These are phyloP conservation scores for Phytophthora capsici DNA, from an alignment of 352 stramenopile genomes.

Conservation along the genomic window DNA sequence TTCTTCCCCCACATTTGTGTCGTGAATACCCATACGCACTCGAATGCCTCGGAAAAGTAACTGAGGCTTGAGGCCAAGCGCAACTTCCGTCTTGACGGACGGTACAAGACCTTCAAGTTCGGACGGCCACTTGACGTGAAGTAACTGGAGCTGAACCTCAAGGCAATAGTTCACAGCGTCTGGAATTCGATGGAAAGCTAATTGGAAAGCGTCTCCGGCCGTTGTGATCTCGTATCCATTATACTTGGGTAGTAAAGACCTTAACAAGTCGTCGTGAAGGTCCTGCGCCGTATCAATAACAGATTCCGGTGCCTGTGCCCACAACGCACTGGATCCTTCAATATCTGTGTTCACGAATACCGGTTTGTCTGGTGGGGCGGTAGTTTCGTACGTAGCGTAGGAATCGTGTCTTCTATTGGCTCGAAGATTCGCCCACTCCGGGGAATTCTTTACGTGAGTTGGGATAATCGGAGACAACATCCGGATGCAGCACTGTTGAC, in stretches of 20 bases:
- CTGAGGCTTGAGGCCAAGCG: constrained; percentile 50
- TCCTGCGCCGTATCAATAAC: constrained; percentile 70
- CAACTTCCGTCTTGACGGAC: constrained; percentile 63
- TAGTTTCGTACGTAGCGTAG: constrained; percentile 40
- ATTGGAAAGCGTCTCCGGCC: constrained; percentile 72
- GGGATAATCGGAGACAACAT: constrained; percentile 61
- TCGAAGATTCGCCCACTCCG: constrained; percentile 47
- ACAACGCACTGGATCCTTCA: constrained; percentile 75
- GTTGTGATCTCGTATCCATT: constrained; percentile 84
- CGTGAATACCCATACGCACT: constrained; percentile 84
- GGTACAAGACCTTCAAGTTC: constrained; percentile 57
- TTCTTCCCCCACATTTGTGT: constrained; percentile 56
- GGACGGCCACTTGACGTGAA: constrained; percentile 68
- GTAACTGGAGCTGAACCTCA: constrained; percentile 63
- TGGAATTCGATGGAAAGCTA: constrained; percentile 69
- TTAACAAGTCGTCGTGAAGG: constrained; percentile 71
- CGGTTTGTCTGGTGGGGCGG: constrained; percentile 43
- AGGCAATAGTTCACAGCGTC: constrained; percentile 75
- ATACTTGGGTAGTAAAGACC: constrained; percentile 54
- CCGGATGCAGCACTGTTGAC: constrained; percentile 66
- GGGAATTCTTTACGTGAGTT: constrained; percentile 59
- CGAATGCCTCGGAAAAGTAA: constrained; percentile 68
- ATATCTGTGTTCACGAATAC: constrained; percentile 87
- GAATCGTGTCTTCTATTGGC: constrained; percentile 48
- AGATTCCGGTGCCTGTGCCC: constrained; percentile 54